phyloP scores from a whole-genome alignment of 305 asterid species.

The Rubia tinctorum region DNA sequence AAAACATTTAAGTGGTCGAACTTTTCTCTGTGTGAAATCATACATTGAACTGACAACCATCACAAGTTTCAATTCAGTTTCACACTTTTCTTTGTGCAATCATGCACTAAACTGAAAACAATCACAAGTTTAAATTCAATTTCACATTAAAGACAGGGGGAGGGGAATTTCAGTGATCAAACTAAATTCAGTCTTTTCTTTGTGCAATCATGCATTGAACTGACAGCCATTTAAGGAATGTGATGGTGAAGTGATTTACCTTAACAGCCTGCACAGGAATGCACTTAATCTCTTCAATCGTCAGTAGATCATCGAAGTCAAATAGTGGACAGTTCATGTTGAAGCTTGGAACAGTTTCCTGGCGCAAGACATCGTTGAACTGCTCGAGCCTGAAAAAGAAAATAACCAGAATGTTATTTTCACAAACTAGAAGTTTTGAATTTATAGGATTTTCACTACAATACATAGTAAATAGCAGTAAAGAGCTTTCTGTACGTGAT shows the following conservation, averaged over 20 bases:
- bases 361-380: conserved; percentile 79
- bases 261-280: conserved; percentile 52
- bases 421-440: background rate
- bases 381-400: conserved; percentile 72
- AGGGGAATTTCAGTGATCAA: background rate
- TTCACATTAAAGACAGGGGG: background rate
- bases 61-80: too few species aligned
- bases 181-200: background rate
- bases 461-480: background rate
- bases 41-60: background rate
- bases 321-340: conserved; percentile 57
- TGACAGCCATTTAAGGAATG: background rate
- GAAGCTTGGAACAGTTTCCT: conserved; percentile 54
- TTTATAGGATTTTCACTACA: background rate
- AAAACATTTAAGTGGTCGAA: too few species aligned
- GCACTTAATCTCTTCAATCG: conserved; percentile 49
- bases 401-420: background rate
- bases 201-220: background rate
- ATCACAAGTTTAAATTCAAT: background rate
- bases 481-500: conserved; percentile 65
- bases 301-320: conserved; percentile 46
- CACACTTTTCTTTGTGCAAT: background rate
- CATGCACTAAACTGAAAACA: background rate
- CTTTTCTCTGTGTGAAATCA: background rate
- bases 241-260: conserved; percentile 35